Conservation (phyloP, 768 basidiomycete genomes). For the Sporobolomyces roseus region DNA sequence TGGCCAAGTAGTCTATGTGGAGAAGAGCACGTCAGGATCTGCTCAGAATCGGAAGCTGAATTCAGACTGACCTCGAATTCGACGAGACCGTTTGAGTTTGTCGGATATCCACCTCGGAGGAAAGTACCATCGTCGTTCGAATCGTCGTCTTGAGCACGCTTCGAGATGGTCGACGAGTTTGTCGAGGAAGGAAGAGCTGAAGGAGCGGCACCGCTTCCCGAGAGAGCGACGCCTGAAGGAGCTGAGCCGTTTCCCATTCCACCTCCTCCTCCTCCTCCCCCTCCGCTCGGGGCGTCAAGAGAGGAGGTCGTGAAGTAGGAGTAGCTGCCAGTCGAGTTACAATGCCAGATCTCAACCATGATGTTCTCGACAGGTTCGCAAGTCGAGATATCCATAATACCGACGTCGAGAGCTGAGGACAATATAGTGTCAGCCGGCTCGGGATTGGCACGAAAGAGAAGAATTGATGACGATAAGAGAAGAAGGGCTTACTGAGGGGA, state of each 20-base stretch:
- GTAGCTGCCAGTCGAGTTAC: constrained; percentile 27
- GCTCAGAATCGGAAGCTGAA: too few relatives aligned
- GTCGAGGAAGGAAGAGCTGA: not conserved
- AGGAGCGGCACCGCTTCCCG: not conserved
- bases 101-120: constrained; percentile 50
- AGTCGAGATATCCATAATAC: constrained; percentile 50
- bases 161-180: not conserved
- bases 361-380: constrained; percentile 50
- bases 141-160: constrained; percentile 1
- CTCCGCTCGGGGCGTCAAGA: not conserved
- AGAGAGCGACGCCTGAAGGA: constrained; percentile 1
- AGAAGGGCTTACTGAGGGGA: constrained; percentile 33
- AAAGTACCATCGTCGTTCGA: constrained; percentile 47
- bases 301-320: constrained; percentile 1
- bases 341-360: constrained; percentile 50
- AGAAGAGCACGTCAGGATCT: not conserved
- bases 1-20: not conserved
- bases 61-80: constrained; percentile 49
- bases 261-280: constrained; percentile 11
- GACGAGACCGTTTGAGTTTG: constrained; percentile 50
- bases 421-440: not conserved
- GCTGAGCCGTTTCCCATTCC: not conserved
- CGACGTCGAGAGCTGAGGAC: constrained; percentile 50
- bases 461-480: not conserved
- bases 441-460: not conserved